These are phyloP conservation scores for Lichtheimia ramosa DNA, from an alignment of 371 early-diverging fungal species.

Conservation along the genomic window DNA sequence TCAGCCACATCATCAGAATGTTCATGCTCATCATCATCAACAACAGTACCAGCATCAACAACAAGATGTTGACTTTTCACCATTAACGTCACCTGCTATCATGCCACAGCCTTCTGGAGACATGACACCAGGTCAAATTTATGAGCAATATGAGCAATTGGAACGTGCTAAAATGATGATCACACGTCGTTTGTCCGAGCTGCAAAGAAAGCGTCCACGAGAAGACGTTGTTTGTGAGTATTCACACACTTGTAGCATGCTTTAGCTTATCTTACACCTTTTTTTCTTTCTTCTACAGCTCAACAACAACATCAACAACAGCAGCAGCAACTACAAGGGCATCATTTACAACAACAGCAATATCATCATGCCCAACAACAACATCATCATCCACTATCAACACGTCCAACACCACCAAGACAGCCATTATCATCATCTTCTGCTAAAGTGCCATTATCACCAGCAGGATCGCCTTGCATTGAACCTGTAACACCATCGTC, in stretches of 20 bases:
- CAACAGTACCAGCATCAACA: slow-evolving; percentile 16
- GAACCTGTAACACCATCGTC: slow-evolving; percentile 68
- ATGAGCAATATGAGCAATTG: slow-evolving; percentile 45
- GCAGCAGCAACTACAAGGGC: slow-evolving; percentile 18
- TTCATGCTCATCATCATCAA: slow-evolving; percentile 13
- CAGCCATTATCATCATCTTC: neutral
- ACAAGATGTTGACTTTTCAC: slow-evolving; percentile 49
- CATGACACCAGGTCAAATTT: slow-evolving; percentile 33
- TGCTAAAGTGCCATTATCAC: slow-evolving; percentile 5
- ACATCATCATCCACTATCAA: neutral
- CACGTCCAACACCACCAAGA: too few species aligned
- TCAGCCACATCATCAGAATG: neutral
- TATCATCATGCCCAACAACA: neutral
- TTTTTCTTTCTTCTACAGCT: neutral
- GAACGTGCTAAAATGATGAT: slow-evolving; percentile 39
- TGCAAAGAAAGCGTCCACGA: slow-evolving; percentile 19
- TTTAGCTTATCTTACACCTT: too few species aligned
- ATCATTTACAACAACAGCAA: slow-evolving; percentile 12
- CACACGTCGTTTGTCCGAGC: slow-evolving; percentile 34
- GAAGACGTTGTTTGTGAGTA: neutral
- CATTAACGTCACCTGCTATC: slow-evolving; percentile 64
- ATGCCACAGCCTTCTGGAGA: slow-evolving; percentile 36
- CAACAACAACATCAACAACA: neutral
- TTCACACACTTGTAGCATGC: too few species aligned
- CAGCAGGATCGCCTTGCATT: slow-evolving; percentile 20